A percentile compares a stretch with the other conserved stretches of the same genome.
phyloP scores from a whole-genome alignment of 306 rosid genomes.

The Ammopiptanthus mongolicus region DNA sequence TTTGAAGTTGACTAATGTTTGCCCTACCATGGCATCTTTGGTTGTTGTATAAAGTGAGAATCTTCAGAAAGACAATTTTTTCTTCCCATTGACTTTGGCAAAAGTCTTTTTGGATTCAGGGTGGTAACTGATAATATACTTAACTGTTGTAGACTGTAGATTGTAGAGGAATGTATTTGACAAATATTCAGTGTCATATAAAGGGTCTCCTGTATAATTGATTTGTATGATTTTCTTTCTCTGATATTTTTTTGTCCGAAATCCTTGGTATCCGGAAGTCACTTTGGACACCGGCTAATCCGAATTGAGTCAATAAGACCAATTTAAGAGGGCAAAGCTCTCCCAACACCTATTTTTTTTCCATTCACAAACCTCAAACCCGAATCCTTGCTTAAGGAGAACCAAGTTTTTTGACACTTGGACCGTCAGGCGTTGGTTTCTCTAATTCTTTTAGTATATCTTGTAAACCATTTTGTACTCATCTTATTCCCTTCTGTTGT shows the following conservation, averaged over 20 bases:
- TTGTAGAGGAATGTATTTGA: neutral
- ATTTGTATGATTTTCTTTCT: neutral
- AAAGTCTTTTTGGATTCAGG: neutral
- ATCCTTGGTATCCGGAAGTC: too few species aligned
- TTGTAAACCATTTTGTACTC: neutral
- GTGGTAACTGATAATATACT: neutral
- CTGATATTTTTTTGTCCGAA: neutral
- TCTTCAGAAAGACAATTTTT: neutral
- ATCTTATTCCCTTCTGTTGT: neutral
- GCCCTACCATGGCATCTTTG: neutral
- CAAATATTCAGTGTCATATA: neutral
- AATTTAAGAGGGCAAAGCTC: too few species aligned
- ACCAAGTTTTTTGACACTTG: too few species aligned
- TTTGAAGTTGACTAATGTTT: neutral
- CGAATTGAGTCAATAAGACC: too few species aligned
- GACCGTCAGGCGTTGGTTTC: too few species aligned
- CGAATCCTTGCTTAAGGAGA: too few species aligned
- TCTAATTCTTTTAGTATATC: neutral
- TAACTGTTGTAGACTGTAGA: neutral
- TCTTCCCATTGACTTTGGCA: neutral
- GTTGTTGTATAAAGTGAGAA: neutral
- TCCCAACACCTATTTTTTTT: too few species aligned
- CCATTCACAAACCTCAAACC: too few species aligned
- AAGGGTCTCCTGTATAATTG: neutral
- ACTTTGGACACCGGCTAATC: too few species aligned